These are phyloP conservation scores for Candida patagonica DNA, from an alignment of 805 yeast species.

Conservation along the genomic window DNA sequence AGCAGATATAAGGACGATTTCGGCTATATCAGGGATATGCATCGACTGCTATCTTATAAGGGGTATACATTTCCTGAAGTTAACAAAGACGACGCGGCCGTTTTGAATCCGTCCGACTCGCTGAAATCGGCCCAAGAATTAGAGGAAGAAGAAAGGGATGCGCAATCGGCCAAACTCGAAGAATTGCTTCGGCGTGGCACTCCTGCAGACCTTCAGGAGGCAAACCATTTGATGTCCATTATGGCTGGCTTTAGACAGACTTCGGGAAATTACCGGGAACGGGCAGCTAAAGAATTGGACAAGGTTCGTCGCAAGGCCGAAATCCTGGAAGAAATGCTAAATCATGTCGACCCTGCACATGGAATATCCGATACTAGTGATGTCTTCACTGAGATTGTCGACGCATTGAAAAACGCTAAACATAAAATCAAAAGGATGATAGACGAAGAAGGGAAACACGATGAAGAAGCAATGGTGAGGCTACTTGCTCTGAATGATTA, in stretches of 20 bases:
- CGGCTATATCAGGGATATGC: slow-evolving; percentile 92
- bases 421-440: slow-evolving; percentile 81
- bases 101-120: slow-evolving; percentile 79
- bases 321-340: slow-evolving; percentile 77
- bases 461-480: slow-evolving; percentile 52
- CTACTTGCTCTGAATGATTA: slow-evolving; percentile 65
- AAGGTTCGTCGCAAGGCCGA: slow-evolving; percentile 80
- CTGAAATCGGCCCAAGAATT: slow-evolving; percentile 83
- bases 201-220: slow-evolving; percentile 92
- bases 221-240: slow-evolving; percentile 91
- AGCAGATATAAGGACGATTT: slow-evolving; percentile 86
- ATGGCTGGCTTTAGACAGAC: slow-evolving; percentile 96
- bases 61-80: slow-evolving; percentile 93
- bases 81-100: slow-evolving; percentile 84
- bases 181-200: slow-evolving; percentile 91
- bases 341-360: slow-evolving; percentile 29
- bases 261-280: slow-evolving; percentile 61
- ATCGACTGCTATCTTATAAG: slow-evolving; percentile 75
- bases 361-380: slow-evolving; percentile 42
- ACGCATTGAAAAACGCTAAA: slow-evolving; percentile 70
- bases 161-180: slow-evolving; percentile 90
- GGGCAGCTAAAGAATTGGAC: slow-evolving; percentile 75
- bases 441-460: slow-evolving; percentile 60
- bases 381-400: slow-evolving; percentile 67
- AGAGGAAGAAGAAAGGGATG: slow-evolving; percentile 85